phyloP scores from a whole-genome alignment of 768 basidiomycete genomes.

The Suillus spraguei region DNA sequence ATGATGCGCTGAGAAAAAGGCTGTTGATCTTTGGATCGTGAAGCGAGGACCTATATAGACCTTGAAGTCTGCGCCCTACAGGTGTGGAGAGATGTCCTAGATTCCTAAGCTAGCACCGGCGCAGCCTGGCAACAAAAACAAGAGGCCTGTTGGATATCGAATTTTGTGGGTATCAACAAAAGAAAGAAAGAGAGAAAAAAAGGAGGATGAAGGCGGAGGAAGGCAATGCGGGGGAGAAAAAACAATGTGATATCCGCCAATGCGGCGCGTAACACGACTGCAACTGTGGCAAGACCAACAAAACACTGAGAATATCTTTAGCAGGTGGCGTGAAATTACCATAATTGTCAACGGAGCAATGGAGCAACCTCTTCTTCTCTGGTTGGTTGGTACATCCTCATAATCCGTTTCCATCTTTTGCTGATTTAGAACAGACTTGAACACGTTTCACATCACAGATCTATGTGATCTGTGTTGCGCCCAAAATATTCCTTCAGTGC shows the following conservation, averaged over 20 bases:
- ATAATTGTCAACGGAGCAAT: not conserved
- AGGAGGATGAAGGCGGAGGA: conserved; percentile 13
- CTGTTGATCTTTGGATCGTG: conserved; percentile 8
- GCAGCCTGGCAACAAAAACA: conserved; percentile 27
- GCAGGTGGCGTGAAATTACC: conserved; percentile 1
- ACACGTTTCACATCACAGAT: conserved; percentile 7
- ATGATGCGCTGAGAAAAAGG: conserved; percentile 32
- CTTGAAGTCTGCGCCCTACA: conserved; percentile 11
- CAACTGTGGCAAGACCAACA: conserved; percentile 4
- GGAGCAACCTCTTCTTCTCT: not conserved
- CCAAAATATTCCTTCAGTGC: conserved; percentile 1
- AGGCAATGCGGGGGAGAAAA: conserved; percentile 9
- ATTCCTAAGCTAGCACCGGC: conserved; percentile 44
- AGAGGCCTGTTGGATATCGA: conserved; percentile 21
- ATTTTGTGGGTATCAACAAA: conserved; percentile 40
- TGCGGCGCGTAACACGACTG: conserved; percentile 5
- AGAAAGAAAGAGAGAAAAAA: conserved; percentile 15
- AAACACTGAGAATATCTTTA: conserved; percentile 7
- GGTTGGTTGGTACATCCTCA: not conserved
- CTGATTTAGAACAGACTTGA: conserved; percentile 4
- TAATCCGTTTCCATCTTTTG: not conserved
- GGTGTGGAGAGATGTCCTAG: conserved; percentile 10
- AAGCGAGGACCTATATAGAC: conserved; percentile 12
- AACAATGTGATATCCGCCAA: conserved; percentile 10
- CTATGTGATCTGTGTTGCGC: not conserved